Percentiles rank a stretch among this genome's conserved stretches.
phyloP scores from a whole-genome alignment of 2,329 filamentous ascomycete genomes.

The Hypoxylon sp. region DNA sequence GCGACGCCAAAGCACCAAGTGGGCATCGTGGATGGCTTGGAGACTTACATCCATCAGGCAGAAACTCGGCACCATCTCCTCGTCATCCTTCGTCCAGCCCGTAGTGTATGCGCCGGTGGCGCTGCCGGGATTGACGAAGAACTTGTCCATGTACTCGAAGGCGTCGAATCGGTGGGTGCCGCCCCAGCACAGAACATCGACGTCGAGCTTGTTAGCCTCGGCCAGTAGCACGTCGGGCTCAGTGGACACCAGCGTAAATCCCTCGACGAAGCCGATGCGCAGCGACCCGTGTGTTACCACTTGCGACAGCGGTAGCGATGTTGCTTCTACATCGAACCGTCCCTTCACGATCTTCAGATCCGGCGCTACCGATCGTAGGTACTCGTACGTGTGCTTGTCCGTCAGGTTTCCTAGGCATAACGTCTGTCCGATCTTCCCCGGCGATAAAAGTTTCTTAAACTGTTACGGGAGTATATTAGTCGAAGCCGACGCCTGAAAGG shows the following conservation, averaged over 20 bases:
- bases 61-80: constrained; percentile 88
- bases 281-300: constrained; percentile 74
- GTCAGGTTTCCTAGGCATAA: constrained; percentile 85
- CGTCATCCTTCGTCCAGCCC: constrained; percentile 68
- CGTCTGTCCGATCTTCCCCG: constrained; percentile 85
- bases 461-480: constrained; percentile 52
- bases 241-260: constrained; percentile 74
- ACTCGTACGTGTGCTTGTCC: constrained; percentile 83
- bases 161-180: constrained; percentile 77
- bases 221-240: constrained; percentile 75
- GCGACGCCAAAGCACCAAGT: too few relatives aligned
- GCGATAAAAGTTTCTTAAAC: constrained; percentile 88
- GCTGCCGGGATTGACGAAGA: constrained; percentile 77
- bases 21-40: neutral
- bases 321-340: constrained; percentile 74
- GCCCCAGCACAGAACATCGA: constrained; percentile 76
- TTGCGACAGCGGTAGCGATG: constrained; percentile 72
- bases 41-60: constrained; percentile 94
- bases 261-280: constrained; percentile 75
- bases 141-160: constrained; percentile 80
- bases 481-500: constrained; percentile 10
- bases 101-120: constrained; percentile 73
- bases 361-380: constrained; percentile 79
- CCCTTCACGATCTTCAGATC: constrained; percentile 78
- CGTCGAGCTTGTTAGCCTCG: constrained; percentile 75